Evolutionary conservation across 2,329 filamentous ascomycete species (phyloP), one percentile per base, ranked within the genome.

Genomic region (Periconia sp.): DNA sequence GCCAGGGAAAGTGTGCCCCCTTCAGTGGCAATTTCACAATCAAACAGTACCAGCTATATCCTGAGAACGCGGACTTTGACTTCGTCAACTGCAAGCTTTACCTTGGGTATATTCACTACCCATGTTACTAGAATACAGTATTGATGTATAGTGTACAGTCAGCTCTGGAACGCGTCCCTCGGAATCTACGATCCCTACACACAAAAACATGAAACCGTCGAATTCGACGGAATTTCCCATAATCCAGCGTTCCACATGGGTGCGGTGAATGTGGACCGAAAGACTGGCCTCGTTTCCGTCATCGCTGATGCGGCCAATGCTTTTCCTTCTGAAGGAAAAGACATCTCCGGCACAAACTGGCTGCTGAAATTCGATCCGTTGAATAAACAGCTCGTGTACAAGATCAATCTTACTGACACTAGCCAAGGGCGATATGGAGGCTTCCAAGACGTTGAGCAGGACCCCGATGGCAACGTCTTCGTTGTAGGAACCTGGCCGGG

Each of bases 381-480:
- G 2, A 23, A 25, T 9, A 36, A 48, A 25, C 15, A 24, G 12
- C 10, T 48, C 5, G 13, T 55, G 18, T 55, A 49, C 43, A 45
- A 48, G n/a, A 40, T 55, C 34, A 53, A 57, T 35, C 46, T 57
- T n/a, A 57, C 54, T 8, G 51, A 39, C 6, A 48, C 44, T 2
- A 30, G 31, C 1, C 36, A 46, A 10, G 52, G 41, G 17, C 18
- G 15, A 6, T 57, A 53, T 29, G 52, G 46, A 26, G 54, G 52
- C 13, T 57, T 57, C 46, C 52, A 57, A 36, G 54, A 57, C 35
- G 36, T 55, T 13, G 54, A 53, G 33, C 42, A 51, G 12, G 54
- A 56, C 31, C 39, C 46, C n/a, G 36, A 46, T 5, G 45, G 49
- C 15, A 53, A 55, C 36, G 43, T 44, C n/a, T 55, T 48, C 28